Conservation (phyloP, 2,329 filamentous ascomycete species). For the Didymella pomorum region DNA sequence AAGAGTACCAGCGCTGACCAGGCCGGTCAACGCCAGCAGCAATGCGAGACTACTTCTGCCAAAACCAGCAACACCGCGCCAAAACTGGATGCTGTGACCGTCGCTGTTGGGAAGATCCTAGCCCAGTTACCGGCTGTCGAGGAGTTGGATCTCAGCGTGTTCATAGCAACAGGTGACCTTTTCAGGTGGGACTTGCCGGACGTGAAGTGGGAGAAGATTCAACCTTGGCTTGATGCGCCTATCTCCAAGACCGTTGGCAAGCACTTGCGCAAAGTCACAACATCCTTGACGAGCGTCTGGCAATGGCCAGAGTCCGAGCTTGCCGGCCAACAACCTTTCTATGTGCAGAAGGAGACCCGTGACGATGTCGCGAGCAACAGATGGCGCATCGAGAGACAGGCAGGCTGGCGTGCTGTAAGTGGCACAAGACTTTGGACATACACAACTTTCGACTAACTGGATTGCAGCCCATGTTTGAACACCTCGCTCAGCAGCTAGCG, state of each 20-base stretch:
- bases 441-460: conserved; percentile 1
- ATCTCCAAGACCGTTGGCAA: conserved; percentile 13
- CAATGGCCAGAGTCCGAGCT: conserved; percentile 8
- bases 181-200: conserved; percentile 42
- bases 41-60: background rate
- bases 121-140: conserved; percentile 36
- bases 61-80: background rate
- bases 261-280: conserved; percentile 30
- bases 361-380: conserved; percentile 4
- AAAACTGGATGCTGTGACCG: conserved; percentile 29
- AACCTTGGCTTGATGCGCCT: conserved; percentile 38
- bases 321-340: conserved; percentile 25
- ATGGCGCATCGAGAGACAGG: conserved; percentile 31
- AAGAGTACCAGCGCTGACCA: conserved; percentile 23
- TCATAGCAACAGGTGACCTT: conserved; percentile 32
- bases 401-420: conserved; percentile 30
- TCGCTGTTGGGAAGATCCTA: conserved; percentile 34
- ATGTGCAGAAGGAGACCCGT: conserved; percentile 36
- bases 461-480: conserved; percentile 21
- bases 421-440: background rate
- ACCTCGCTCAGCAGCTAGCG: conserved; percentile 21
- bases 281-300: conserved; percentile 28
- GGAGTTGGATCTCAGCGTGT: conserved; percentile 34
- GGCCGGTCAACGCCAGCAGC: conserved; percentile 14
- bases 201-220: conserved; percentile 34